Evolutionary conservation across 768 basidiomycete species (phyloP).

Genomic region (Phaffia tasmanica): DNA sequence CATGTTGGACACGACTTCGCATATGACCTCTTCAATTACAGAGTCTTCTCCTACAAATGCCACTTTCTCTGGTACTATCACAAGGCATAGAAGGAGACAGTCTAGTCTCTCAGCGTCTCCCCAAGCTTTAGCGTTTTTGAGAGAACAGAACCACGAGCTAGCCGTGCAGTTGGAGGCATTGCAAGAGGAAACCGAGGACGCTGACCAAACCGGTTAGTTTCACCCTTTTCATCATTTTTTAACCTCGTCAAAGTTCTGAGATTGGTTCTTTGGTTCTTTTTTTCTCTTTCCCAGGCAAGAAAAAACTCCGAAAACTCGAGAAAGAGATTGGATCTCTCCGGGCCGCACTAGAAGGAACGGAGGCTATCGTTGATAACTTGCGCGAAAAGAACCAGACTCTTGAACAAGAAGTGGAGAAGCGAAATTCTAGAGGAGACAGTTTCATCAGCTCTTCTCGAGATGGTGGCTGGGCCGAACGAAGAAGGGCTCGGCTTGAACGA

Average conservation of each 20-base stretch:
- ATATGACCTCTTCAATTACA: background rate
- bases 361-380: constrained; percentile 17
- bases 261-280: too few species aligned
- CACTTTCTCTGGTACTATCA: background rate
- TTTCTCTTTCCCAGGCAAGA: constrained; percentile 45
- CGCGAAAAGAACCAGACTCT: constrained; percentile 22
- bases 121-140: constrained; percentile 56
- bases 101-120: constrained; percentile 36
- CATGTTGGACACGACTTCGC: background rate
- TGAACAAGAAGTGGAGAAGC: constrained; percentile 27
- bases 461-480: constrained; percentile 20
- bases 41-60: background rate
- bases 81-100: background rate
- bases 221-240: too few species aligned
- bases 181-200: constrained; percentile 55
- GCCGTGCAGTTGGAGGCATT: constrained; percentile 62
- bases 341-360: constrained; percentile 54
- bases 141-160: constrained; percentile 75
- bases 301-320: constrained; percentile 60
- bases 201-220: constrained; percentile 43
- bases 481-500: constrained; percentile 6
- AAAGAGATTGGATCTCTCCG: constrained; percentile 64
- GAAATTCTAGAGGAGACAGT: constrained; percentile 46
- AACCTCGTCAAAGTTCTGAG: too few species aligned
- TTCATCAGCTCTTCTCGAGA: constrained; percentile 4